These are phyloP conservation scores for Strobilomyces dryophilus DNA, from an alignment of 768 basidiomycete species.

Conservation along the genomic window DNA sequence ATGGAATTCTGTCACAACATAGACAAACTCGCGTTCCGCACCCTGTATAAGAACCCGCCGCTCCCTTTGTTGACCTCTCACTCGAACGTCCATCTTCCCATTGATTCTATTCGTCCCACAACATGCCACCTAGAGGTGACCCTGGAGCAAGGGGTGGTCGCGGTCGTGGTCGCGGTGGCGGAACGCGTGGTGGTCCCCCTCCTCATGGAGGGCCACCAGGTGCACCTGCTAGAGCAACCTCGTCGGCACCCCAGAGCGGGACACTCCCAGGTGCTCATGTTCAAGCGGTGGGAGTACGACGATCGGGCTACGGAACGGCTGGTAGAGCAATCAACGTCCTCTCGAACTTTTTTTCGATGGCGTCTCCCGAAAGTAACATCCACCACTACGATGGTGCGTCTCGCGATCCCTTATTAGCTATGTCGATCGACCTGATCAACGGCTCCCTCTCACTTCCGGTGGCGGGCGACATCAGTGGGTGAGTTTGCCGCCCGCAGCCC, in stretches of 20 bases:
- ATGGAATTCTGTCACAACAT: slow-evolving; percentile 20
- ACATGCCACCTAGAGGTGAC: slow-evolving; percentile 39
- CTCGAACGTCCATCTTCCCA: slow-evolving; percentile 18
- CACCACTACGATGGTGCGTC: slow-evolving; percentile 78
- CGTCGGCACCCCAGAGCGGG: slow-evolving; percentile 31
- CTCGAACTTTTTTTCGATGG: slow-evolving; percentile 63
- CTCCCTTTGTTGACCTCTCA: slow-evolving; percentile 9
- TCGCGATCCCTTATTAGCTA: slow-evolving; percentile 16
- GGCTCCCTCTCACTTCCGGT: not conserved
- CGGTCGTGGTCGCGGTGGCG: slow-evolving; percentile 24
- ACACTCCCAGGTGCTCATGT: slow-evolving; percentile 36
- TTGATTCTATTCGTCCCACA: not conserved
- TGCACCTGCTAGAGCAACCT: slow-evolving; percentile 10
- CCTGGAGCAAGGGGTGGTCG: slow-evolving; percentile 19
- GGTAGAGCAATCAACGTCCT: slow-evolving; percentile 42
- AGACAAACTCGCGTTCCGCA: slow-evolving; percentile 20
- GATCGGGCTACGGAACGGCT: slow-evolving; percentile 57
- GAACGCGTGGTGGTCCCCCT: slow-evolving; percentile 28
- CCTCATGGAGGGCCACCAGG: slow-evolving; percentile 27
- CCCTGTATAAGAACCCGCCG: slow-evolving; percentile 19
- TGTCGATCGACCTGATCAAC: slow-evolving; percentile 22
- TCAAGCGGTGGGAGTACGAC: slow-evolving; percentile 60
- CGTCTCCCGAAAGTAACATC: slow-evolving; percentile 59
- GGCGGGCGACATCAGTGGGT: slow-evolving; percentile 18
- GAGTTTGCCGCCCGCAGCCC: not conserved